phyloP scores from a whole-genome alignment of 805 yeast genomes.

The Yarrowia sp. region DNA sequence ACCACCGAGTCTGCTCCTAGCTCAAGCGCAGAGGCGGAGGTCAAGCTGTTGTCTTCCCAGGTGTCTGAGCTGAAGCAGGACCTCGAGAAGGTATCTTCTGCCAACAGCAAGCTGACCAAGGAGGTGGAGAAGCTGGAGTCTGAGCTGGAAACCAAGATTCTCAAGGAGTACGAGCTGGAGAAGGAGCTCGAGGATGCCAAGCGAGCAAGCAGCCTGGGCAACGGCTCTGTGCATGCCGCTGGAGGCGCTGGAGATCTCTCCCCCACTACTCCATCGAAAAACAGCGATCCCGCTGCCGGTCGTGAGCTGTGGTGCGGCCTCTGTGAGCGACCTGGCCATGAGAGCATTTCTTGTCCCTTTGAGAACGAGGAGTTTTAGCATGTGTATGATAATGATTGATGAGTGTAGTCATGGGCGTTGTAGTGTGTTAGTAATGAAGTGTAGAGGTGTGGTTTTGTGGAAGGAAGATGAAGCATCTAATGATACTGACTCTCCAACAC shows the following conservation, averaged over 20 bases:
- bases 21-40: slow-evolving; percentile 10
- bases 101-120: slow-evolving; percentile 2
- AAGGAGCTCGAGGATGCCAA: slow-evolving; percentile 31
- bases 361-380: slow-evolving; percentile 56
- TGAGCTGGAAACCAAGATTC: slow-evolving; percentile 34
- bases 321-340: slow-evolving; percentile 89
- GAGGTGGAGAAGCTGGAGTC: slow-evolving; percentile 37
- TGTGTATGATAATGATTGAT: neutral
- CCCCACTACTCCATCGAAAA: neutral
- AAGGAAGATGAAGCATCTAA: too few species aligned
- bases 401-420: neutral
- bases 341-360: slow-evolving; percentile 82
- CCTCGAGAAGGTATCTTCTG: slow-evolving; percentile 1
- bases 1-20: neutral
- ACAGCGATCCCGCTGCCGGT: slow-evolving; percentile 67
- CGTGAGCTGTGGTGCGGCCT: slow-evolving; percentile 84
- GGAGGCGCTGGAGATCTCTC: neutral
- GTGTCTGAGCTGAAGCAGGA: slow-evolving; percentile 9
- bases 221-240: neutral
- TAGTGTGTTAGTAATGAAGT: too few species aligned
- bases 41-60: slow-evolving; percentile 4
- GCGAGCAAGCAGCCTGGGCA: neutral
- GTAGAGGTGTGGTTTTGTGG: too few species aligned
- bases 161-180: slow-evolving; percentile 38
- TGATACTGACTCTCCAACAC: too few species aligned